phyloP scores from a whole-genome alignment of 139 green algal genomes.

The Desmodesmus armatus region DNA sequence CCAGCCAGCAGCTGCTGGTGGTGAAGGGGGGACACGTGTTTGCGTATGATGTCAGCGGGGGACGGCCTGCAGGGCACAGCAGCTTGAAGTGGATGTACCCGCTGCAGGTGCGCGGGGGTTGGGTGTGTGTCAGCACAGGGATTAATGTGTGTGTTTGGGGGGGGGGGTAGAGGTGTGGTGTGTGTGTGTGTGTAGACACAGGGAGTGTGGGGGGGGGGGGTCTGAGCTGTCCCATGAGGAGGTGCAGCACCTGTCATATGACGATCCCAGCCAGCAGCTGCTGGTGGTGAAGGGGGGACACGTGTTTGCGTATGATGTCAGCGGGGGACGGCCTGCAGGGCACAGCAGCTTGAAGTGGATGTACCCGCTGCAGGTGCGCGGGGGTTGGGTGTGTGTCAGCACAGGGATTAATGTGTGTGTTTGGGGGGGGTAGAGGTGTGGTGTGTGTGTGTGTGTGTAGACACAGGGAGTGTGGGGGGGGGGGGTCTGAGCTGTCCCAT shows the following conservation, averaged over 20 bases:
- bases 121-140: too few relatives aligned
- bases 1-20: slow-evolving; percentile 58
- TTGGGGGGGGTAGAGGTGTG: too few relatives aligned
- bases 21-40: slow-evolving; percentile 52
- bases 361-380: slow-evolving; percentile 58
- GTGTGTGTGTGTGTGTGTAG: too few relatives aligned
- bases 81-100: slow-evolving; percentile 67
- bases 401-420: too few relatives aligned
- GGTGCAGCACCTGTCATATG: slow-evolving; percentile 61
- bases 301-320: slow-evolving; percentile 44
- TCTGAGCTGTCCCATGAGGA: slow-evolving; percentile 60
- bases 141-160: too few relatives aligned
- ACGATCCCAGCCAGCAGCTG: slow-evolving; percentile 64
- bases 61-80: neutral
- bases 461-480: too few relatives aligned
- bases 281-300: slow-evolving; percentile 56
- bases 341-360: slow-evolving; percentile 63
- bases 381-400: too few relatives aligned
- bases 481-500: slow-evolving; percentile 54
- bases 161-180: too few relatives aligned
- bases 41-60: slow-evolving; percentile 37
- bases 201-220: too few relatives aligned
- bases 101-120: slow-evolving; percentile 56
- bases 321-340: neutral
- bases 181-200: too few relatives aligned